Conservation (phyloP, 2,329 filamentous ascomycete species). For the Aspergillus puulaauensis region DNA sequence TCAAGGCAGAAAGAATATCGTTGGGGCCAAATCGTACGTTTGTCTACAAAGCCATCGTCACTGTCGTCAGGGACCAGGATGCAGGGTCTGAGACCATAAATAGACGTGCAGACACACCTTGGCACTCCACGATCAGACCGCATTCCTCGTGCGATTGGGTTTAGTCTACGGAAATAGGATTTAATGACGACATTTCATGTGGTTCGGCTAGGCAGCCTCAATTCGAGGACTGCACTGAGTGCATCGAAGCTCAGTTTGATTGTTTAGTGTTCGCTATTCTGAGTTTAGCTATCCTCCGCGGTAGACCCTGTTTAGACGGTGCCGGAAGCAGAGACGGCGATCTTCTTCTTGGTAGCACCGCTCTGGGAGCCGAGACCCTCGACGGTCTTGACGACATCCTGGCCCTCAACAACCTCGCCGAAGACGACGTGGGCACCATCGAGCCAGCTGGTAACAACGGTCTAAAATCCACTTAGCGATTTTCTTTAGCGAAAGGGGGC, state of each 20-base stretch:
- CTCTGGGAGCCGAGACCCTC: slow-evolving; percentile 58
- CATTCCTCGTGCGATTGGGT: neutral
- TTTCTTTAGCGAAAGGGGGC: no score
- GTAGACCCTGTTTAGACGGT: neutral
- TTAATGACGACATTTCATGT: neutral
- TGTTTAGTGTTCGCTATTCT: neutral
- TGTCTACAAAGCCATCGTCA: no score
- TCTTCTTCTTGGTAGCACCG: slow-evolving; percentile 33
- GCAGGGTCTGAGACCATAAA: no score
- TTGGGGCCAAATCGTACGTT: neutral
- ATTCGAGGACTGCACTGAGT: neutral
- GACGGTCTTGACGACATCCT: slow-evolving; percentile 57
- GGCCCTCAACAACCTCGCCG: slow-evolving; percentile 58
- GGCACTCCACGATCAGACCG: neutral
- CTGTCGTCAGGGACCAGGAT: no score
- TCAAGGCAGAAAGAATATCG: neutral
- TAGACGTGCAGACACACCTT: no score
- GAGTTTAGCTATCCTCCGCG: neutral
- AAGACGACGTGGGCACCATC: slow-evolving; percentile 71
- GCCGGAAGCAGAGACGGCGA: neutral
- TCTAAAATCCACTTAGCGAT: slow-evolving; percentile 26
- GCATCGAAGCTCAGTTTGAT: neutral
- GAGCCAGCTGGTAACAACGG: slow-evolving; percentile 64
- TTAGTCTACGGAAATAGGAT: neutral
- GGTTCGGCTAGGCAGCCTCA: neutral